Percentiles rank a stretch among this genome's conserved stretches.
Conservation (phyloP, 306 rosid genomes). For the Trifolium pratense region DNA sequence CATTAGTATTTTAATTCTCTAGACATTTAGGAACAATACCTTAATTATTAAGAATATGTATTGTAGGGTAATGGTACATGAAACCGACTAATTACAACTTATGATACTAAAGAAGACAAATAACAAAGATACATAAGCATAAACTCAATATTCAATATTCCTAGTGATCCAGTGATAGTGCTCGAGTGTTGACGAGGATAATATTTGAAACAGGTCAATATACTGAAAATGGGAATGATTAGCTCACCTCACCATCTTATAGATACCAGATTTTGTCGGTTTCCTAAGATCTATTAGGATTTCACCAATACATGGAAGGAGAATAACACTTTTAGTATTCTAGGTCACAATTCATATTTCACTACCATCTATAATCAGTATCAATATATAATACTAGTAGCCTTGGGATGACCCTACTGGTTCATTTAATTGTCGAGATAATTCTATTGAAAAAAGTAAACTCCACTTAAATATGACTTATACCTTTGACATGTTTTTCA, state of each 20-base stretch:
- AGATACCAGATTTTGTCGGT: not conserved
- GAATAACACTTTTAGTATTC: not conserved
- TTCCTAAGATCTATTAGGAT: not conserved
- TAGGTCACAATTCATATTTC: not conserved
- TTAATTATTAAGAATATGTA: conserved; percentile 1
- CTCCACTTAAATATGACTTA: conserved; percentile 8
- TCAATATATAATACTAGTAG: not conserved
- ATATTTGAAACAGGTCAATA: not conserved
- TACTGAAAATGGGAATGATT: not conserved
- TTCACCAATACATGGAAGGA: not conserved
- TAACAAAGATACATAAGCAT: not conserved
- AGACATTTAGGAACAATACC: not conserved
- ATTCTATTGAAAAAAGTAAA: not conserved
- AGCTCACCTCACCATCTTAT: conserved; percentile 2
- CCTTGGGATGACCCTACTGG: not conserved
- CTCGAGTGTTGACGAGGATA: not conserved
- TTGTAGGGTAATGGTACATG: not conserved
- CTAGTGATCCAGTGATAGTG: not conserved
- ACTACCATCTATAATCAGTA: not conserved
- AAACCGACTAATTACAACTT: not conserved
- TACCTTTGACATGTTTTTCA: not conserved
- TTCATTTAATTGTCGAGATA: not conserved
- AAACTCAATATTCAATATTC: not conserved
- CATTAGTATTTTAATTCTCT: not conserved
- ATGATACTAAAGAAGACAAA: not conserved